Evolutionary conservation across 108 stramenopile species (phyloP), one percentile per base, ranked within the genome.

Genomic region (Parietichytrium sp.): DNA sequence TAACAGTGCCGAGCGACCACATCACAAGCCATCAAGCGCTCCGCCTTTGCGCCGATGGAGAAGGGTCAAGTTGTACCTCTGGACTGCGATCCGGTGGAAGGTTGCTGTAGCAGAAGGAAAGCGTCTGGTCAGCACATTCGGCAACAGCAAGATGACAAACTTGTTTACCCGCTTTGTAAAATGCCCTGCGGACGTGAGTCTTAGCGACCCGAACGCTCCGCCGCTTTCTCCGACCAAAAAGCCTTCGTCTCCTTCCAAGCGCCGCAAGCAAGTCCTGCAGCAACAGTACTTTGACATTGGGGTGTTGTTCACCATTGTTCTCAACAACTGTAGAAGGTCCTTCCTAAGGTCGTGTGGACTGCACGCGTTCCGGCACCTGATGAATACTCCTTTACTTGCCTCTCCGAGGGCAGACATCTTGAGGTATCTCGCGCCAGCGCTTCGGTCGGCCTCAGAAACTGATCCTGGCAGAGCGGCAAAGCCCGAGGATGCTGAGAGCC

Each of bases 31-130:
- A 16, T 50, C 49, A 50, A 18, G n/a, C 49, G 16, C 18, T 16
- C 16, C 18, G 18, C 49, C 25, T 23, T 8, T 29, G 10, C 8
- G 1, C 18, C 52, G 52, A 7, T 8, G 27, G 8, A 29, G 52
- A n/a, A 20, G 27, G 18, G 52, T 53, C 0, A 16, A 25, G 1
- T 18, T 42, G 29, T 10, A 27, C 8, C 38, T 72, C 29, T 72
- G 61, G 61, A 72, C 61, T 16, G 61, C 61, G 6, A 72, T 72
- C 20, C 61, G 61, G n/a, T 72, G 61, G 61, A 72, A 27, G 42
- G n/a, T 33, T 6, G 20, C 45, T n/a, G 45, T 42, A 7, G n/a
- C 23, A 8, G 61, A 72, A 38, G 61, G 61, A 2, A 42, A 36
- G 33, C 38, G 38, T 10, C 3, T 72, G 10, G 16, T 6, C 10